Evolutionary conservation across 129 eudicot species (phyloP), one percentile per base, ranked within the genome.

Genomic region (Artemisia annua): DNA sequence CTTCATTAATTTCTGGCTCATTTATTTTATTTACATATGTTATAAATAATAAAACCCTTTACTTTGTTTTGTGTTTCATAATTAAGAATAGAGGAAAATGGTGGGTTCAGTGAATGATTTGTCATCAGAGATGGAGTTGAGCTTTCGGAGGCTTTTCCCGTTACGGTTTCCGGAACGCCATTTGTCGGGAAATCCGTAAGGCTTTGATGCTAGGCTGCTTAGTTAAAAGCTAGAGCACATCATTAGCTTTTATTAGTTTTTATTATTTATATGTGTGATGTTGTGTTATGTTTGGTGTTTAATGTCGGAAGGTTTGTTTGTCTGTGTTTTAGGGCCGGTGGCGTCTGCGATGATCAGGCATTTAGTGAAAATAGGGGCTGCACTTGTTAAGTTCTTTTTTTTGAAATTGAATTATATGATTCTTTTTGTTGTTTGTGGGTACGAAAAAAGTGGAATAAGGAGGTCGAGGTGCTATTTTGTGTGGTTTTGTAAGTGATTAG

Each of bases 71-170:
- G 5, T 60, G n/a, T 22, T 62, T 26, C n/a, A 0, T 11, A 63
- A 12, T 13, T 28, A 28, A 55, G 26, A 54, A 16, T 10, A 71
- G 18, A 70, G 39, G 58, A 70, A 70, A 70, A 78, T 71, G 84
- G 80, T 22, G 95, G 87, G 70, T 69, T 57, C 95, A 26, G 82
- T 78, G 15, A 74, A 78, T 79, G 95, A 93, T 76, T 81, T 93
- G 50, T 89, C 98, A 62, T 83, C 96, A 52, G 90, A 93, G 82
- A 87, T 89, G 92, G 95, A 78, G 87, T 85, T 26, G 96, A 93
- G 72, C 18, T 93, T 88, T 71, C 83, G 96, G 55, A 81, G 90
- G 54, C 91, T 93, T 53, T 93, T 89, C 58, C 98, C 98, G 10
- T 59, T 89, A 18, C 82, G 86, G 3, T 93, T 83, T 83, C 94